These are phyloP conservation scores for Biscogniauxia sp. DNA, from an alignment of 2,329 filamentous ascomycete genomes.

Conservation along the genomic window DNA sequence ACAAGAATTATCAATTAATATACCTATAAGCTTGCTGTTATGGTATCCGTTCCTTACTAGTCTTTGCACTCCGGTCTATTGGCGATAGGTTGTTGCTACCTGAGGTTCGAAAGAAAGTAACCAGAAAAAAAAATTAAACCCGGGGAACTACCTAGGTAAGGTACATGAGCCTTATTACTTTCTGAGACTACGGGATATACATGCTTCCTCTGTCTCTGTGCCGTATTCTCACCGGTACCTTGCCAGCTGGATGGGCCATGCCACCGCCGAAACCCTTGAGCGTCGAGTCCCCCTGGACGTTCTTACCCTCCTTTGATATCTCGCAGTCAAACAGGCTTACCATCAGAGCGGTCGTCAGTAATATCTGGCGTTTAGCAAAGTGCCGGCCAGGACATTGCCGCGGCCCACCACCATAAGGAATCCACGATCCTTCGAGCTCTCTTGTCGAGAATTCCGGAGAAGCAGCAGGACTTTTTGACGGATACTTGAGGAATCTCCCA, in stretches of 20 bases:
- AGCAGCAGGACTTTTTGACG: conserved; percentile 3
- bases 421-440: conserved; percentile 29
- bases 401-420: conserved; percentile 30
- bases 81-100: too few species aligned
- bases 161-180: too few species aligned
- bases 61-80: too few species aligned
- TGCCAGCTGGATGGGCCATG: conserved; percentile 23
- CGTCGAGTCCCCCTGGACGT: conserved; percentile 25
- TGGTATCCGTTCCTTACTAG: too few species aligned
- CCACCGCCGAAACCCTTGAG: conserved; percentile 29
- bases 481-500: conserved; percentile 24
- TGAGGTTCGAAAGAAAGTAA: too few species aligned
- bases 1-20: too few species aligned
- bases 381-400: conserved; percentile 29
- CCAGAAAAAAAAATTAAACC: too few species aligned
- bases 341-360: conserved; percentile 23
- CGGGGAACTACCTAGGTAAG: too few species aligned
- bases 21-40: too few species aligned
- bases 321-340: conserved; percentile 27
- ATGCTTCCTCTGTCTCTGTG: conserved; percentile 10
- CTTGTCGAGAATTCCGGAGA: conserved; percentile 26
- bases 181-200: too few species aligned
- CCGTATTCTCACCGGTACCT: conserved; percentile 22
- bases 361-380: conserved; percentile 32
- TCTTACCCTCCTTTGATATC: conserved; percentile 17